Conservation (phyloP, 805 yeast species). For the Lipomyces sp. region DNA sequence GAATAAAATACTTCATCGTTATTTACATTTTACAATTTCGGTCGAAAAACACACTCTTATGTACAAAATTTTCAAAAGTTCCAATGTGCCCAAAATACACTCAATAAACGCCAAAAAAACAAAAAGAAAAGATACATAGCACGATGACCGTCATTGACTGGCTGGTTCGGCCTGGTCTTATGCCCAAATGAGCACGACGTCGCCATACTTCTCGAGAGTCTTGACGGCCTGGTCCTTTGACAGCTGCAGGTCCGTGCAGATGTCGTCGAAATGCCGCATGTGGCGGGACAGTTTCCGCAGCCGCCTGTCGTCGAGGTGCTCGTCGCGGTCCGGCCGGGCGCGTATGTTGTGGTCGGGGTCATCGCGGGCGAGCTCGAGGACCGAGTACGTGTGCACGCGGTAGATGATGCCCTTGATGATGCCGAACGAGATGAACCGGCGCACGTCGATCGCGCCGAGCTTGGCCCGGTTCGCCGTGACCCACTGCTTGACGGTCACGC, state of each 20-base stretch:
- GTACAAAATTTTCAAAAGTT: neutral
- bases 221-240: slow-evolving; percentile 14
- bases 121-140: neutral
- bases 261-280: slow-evolving; percentile 39
- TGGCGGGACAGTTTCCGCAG: slow-evolving; percentile 10
- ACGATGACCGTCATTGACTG: too few species aligned
- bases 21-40: too few species aligned
- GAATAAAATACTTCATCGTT: too few species aligned
- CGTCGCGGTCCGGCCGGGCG: neutral
- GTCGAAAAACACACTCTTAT: neutral
- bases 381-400: slow-evolving; percentile 74
- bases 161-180: too few species aligned
- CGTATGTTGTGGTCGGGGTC: neutral
- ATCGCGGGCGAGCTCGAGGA: slow-evolving; percentile 39
- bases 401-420: slow-evolving; percentile 75
- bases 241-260: slow-evolving; percentile 62
- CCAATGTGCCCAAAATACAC: neutral
- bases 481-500: slow-evolving; percentile 79
- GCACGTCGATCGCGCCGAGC: slow-evolving; percentile 66
- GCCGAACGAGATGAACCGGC: slow-evolving; percentile 86
- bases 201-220: slow-evolving; percentile 18
- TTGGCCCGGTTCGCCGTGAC: slow-evolving; percentile 58
- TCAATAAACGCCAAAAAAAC: neutral
- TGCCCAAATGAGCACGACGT: slow-evolving; percentile 19
- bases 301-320: neutral